Evolutionary conservation across 495 filamentous ascomycete genomes (phyloP), one percentile per base, ranked within the genome.

Genomic region (Hamigera avellanea): DNA sequence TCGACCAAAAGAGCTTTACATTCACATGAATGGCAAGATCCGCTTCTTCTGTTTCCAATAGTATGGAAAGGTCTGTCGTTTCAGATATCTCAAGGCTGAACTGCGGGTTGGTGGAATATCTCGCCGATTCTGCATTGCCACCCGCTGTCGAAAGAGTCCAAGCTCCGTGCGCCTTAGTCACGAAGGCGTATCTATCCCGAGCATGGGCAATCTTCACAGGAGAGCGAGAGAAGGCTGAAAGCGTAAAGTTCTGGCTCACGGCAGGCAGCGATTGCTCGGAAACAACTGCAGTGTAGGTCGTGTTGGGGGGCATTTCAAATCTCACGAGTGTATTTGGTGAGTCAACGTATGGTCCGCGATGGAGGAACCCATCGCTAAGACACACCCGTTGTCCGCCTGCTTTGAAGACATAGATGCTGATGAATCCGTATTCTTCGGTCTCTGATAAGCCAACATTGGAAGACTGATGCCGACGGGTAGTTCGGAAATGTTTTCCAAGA

Each of bases 241-340:
- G 64, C 2, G 88, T 91, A 58, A 96, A 95, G 30, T 73, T 76
- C 50, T 91, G 82, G 32, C 57, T 68, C 3, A 69, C 57, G 2
- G 76, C 59, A 3, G 81, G 77, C 6, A 96, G 65, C 12, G 78
- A 76, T 52, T 91, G 76, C 48, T 93, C 76, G 8, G 83, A 77
- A 23, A 87, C 69, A 15, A 88, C 86, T 14, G 85, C 59, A 0
- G 89, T 96, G 49, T 87, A 88, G 1, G 67, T 62, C 14, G 66
- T 62, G 16, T 59, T 49, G 14, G 74, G 50, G 16, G 70, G 55
- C 41, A 83, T 67, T 8, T 83, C 75, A 27, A 93, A 69, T 37
- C 79, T 75, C 19, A 91, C 77, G 10, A 96, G 75, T 8, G 81
- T 93, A 52, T 96, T 93, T 9, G 88, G 86, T 1, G 87, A 89